phyloP scores from a whole-genome alignment of 257 asterid genomes.

The Solanum okadae region DNA sequence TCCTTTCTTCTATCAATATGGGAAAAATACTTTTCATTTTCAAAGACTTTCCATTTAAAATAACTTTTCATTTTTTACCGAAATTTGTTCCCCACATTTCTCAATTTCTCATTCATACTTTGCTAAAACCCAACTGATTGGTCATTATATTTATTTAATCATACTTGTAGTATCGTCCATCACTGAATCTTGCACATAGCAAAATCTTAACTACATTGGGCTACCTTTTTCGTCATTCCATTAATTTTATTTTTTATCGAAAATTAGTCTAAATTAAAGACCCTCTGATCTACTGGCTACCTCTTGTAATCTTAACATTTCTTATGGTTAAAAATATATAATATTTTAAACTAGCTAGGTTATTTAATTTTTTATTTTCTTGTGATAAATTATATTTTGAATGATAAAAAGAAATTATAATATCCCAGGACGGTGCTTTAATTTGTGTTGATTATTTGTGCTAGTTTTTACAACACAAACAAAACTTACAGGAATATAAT shows the following conservation, averaged over 20 bases:
- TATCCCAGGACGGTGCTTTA: neutral
- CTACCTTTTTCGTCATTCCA: neutral
- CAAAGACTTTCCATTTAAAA: too few species aligned
- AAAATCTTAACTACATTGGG: neutral
- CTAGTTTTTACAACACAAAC: neutral
- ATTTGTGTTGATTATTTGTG: neutral
- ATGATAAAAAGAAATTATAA: neutral
- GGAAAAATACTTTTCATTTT: too few species aligned
- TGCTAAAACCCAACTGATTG: too few species aligned
- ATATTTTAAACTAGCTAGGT: neutral
- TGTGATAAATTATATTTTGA: neutral
- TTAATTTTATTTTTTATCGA: neutral
- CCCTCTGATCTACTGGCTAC: neutral
- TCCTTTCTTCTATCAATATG: too few species aligned
- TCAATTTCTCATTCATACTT: too few species aligned
- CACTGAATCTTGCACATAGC: fast-evolving
- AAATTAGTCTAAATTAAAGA: neutral
- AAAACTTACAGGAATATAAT: too few species aligned
- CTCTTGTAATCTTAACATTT: neutral
- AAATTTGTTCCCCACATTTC: neutral
- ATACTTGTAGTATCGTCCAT: neutral
- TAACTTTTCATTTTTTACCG: neutral
- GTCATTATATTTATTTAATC: neutral
- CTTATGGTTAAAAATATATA: neutral
- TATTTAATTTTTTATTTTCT: neutral